phyloP scores from a whole-genome alignment of 352 stramenopile genomes.

The Pseudoperonospora humuli region DNA sequence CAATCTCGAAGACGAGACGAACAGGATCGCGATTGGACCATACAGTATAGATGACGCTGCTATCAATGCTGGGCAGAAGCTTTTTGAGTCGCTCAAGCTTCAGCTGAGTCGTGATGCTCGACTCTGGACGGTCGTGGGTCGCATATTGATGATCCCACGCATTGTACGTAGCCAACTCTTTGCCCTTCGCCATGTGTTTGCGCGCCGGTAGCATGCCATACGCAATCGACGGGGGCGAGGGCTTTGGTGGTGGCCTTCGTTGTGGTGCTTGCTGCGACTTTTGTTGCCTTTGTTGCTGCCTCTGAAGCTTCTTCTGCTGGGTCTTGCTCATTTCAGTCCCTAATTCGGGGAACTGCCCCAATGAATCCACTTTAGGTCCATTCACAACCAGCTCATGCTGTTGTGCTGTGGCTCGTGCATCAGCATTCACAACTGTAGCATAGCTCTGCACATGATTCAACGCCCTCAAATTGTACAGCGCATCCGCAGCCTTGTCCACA shows the following conservation, averaged over 20 bases:
- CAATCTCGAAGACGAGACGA: background rate
- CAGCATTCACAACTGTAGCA: slow-evolving; percentile 37
- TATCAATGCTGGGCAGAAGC: slow-evolving; percentile 47
- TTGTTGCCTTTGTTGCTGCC: slow-evolving; percentile 19
- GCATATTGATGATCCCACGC: slow-evolving; percentile 27
- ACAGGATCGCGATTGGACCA: background rate
- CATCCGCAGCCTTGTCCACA: slow-evolving; percentile 39
- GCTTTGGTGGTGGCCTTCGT: slow-evolving; percentile 24
- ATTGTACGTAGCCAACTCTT: slow-evolving; percentile 11
- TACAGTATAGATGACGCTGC: slow-evolving; percentile 51
- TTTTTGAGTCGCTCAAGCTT: slow-evolving; percentile 57
- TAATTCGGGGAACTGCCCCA: slow-evolving; percentile 49
- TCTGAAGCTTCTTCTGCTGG: slow-evolving; percentile 27
- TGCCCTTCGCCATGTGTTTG: slow-evolving; percentile 8
- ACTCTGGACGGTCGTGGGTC: slow-evolving; percentile 23
- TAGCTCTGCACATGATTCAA: slow-evolving; percentile 57
- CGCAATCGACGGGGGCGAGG: slow-evolving; percentile 15
- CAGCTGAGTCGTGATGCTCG: slow-evolving; percentile 49
- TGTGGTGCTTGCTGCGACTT: slow-evolving; percentile 20
- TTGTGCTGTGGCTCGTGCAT: slow-evolving; percentile 11
- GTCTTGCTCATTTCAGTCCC: slow-evolving; percentile 17
- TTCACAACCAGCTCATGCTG: slow-evolving; percentile 18
- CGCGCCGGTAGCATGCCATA: slow-evolving; percentile 16
- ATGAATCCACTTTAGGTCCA: slow-evolving; percentile 33
- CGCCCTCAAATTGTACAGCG: slow-evolving; percentile 47